Base-by-base conservation (phyloP, 257 asterid species). In the Ajuga chamaepitys region DNA sequence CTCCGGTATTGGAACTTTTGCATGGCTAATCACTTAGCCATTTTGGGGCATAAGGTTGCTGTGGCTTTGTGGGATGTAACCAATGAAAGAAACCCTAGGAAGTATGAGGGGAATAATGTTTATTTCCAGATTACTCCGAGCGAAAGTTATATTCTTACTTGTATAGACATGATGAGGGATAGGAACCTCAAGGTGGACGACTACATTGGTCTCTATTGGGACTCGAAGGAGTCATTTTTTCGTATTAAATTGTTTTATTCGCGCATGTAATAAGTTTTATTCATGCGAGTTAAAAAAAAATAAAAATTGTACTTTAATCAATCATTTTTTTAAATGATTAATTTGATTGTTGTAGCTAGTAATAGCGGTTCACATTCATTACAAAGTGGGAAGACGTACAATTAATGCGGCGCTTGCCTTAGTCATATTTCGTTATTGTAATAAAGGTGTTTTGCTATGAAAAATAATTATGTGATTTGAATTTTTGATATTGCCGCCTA, bases 41-140 rank as follows among this genome's bases (percentile, higher is more conserved):
- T 72, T 5, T 35, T n/a, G 7, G 83, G 86, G 2, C 75, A 74
- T 6, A 78, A 44, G 63, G 71, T 77, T 5, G 21, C 46, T 0
- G 83, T 82, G 17, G 42, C 47, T 3, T 6, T 86, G 53, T 86
- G 94, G 88, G 96, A 88, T 64, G 55, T 80, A 2, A 86, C 84
- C 0, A 75, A 78, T 9, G 75, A 67, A 2, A 72, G 30, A 3
- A 40, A 40, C 10, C 82, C 82, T 0, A 83, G 53, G 52, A 74
- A 44, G 11, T 80, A 80, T 10, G 55, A 58, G 2, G 75, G 76
- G 0, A 38, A 42, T 20, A 74, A 71, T 0, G 58, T 70, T 4
- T 80, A 48, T 68, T 66, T 85, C 35, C 81, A 81, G n/a, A 68
- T 78, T 3, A 26, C 70, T 8, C 77, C 52, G 0, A 50, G 63